Percentiles rank a stretch among this genome's conserved stretches.
Conservation (phyloP, 2,329 filamentous ascomycete species). For the Arthroderma sp. region DNA sequence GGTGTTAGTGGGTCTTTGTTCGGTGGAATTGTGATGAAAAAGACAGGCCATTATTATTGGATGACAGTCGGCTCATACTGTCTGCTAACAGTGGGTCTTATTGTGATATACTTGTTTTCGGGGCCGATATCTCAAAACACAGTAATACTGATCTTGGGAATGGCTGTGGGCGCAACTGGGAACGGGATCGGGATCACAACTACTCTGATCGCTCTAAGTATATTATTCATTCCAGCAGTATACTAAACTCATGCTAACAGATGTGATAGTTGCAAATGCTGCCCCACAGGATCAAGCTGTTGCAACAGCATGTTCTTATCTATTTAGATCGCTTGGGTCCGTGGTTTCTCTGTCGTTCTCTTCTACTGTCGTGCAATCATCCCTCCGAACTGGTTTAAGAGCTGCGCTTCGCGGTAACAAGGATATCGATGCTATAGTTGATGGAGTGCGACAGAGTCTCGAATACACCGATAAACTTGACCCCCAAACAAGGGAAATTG, state of each 20-base stretch:
- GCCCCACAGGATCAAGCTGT: slow-evolving; percentile 56
- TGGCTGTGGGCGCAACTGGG: slow-evolving; percentile 41
- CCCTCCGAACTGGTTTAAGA: slow-evolving; percentile 45
- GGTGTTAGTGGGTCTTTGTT: slow-evolving; percentile 53
- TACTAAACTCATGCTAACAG: slow-evolving; percentile 1
- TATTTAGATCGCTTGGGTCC: slow-evolving; percentile 61
- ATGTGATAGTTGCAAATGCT: slow-evolving; percentile 49
- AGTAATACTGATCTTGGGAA: slow-evolving; percentile 42
- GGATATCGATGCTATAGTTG: slow-evolving; percentile 52
- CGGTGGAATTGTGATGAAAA: slow-evolving; percentile 54
- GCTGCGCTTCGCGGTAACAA: slow-evolving; percentile 42
- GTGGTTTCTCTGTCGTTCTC: slow-evolving; percentile 56
- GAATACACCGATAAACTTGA: slow-evolving; percentile 55
- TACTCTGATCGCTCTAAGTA: slow-evolving; percentile 53
- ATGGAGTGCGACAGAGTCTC: slow-evolving; percentile 55
- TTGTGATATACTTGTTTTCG: slow-evolving; percentile 44
- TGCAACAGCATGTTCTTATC: slow-evolving; percentile 65
- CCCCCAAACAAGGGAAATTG: slow-evolving; percentile 44
- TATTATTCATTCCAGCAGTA: slow-evolving; percentile 10
- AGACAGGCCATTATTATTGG: slow-evolving; percentile 58
- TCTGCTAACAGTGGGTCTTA: slow-evolving; percentile 41
- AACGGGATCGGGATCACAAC: slow-evolving; percentile 54
- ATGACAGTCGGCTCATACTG: slow-evolving; percentile 48
- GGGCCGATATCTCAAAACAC: slow-evolving; percentile 40
- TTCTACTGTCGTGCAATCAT: slow-evolving; percentile 59